Conservation (phyloP, 352 stramenopile genomes). For the Paralagenidium karlingii region DNA sequence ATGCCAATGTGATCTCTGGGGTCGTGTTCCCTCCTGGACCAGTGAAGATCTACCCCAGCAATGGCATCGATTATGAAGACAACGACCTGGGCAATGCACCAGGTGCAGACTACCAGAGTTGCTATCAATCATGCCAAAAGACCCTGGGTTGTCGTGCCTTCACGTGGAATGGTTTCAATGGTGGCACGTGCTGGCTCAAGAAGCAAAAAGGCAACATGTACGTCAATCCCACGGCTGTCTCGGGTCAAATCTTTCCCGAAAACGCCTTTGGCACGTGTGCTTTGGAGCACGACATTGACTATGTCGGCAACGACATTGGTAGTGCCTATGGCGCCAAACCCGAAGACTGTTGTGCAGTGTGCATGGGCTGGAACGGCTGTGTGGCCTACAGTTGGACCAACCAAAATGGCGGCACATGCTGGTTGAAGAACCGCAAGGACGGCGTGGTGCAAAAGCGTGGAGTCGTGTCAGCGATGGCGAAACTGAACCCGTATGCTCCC, state of each 20-base stretch:
- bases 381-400: constrained; percentile 25
- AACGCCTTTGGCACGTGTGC: no score
- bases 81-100: constrained; percentile 1
- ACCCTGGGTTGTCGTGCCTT: constrained; percentile 1
- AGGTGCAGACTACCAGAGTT: not conserved
- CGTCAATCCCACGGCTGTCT: constrained; percentile 9
- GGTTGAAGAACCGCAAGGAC: constrained; percentile 25
- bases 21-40: no score
- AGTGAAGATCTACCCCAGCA: no score
- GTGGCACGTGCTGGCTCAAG: constrained; percentile 3
- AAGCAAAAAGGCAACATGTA: constrained; percentile 2
- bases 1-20: no score
- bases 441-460: no score
- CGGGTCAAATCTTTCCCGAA: no score
- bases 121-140: not conserved
- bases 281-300: constrained; percentile 21
- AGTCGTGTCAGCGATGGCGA: constrained; percentile 2
- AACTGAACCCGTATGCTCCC: no score
- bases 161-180: not conserved
- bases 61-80: constrained; percentile 18
- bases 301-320: constrained; percentile 13
- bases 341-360: constrained; percentile 19
- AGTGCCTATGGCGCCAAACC: constrained; percentile 4
- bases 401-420: constrained; percentile 24
- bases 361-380: constrained; percentile 10